Conservation (phyloP, 257 asterid genomes). For the Sherardia arvensis region DNA sequence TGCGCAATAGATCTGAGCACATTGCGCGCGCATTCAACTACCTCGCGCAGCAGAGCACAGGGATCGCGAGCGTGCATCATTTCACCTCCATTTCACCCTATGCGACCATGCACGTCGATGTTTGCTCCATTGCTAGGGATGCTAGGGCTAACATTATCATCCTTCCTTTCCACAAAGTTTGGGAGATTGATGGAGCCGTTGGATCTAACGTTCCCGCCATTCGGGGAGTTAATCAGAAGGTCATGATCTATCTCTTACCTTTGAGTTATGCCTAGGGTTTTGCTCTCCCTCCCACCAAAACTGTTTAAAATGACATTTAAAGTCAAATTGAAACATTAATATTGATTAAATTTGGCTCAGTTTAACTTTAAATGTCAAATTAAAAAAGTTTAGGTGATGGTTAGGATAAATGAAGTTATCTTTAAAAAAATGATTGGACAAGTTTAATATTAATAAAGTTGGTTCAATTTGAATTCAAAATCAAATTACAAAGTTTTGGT, state of each 20-base stretch:
- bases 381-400: too few species aligned
- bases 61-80: slow-evolving; percentile 25
- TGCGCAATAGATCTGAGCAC: slow-evolving; percentile 31
- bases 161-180: slow-evolving; percentile 50
- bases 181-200: slow-evolving; percentile 33
- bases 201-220: slow-evolving; percentile 23
- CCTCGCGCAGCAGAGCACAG: slow-evolving; percentile 18
- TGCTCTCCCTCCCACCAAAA: too few species aligned
- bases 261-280: neutral
- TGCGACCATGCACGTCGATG: slow-evolving; percentile 56
- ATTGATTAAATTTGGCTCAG: too few species aligned
- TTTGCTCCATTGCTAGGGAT: slow-evolving; percentile 44
- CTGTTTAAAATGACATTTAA: too few species aligned
- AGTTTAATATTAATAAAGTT: too few species aligned
- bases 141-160: slow-evolving; percentile 34
- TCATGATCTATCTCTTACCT: slow-evolving; percentile 1
- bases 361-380: too few species aligned
- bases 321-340: too few species aligned
- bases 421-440: too few species aligned
- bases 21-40: slow-evolving; percentile 35
- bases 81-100: slow-evolving; percentile 53
- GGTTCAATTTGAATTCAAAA: too few species aligned
- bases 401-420: too few species aligned
- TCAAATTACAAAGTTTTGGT: too few species aligned
- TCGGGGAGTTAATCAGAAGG: slow-evolving; percentile 42